phyloP scores from a whole-genome alignment of 2,329 filamentous ascomycete genomes.

The Thelonectria olida region DNA sequence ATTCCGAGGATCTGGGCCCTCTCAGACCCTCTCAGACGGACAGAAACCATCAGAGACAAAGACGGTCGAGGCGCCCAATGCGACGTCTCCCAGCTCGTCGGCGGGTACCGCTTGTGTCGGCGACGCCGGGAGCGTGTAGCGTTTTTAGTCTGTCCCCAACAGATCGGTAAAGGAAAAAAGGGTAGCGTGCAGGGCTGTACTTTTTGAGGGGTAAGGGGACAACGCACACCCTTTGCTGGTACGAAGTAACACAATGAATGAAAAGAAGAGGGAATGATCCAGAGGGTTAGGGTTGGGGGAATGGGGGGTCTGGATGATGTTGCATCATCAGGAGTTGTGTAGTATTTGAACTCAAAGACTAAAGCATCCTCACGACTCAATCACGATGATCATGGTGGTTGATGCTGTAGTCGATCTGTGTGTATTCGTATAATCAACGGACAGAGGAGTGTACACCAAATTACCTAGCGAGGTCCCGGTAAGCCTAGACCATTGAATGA shows the following conservation, averaged over 20 bases:
- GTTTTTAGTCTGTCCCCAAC: background rate
- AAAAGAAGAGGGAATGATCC: background rate
- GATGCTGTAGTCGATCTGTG: too few relatives aligned
- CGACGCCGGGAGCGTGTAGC: slow-evolving; percentile 17
- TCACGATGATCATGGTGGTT: background rate
- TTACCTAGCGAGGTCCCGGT: slow-evolving; percentile 48
- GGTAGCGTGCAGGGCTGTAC: background rate
- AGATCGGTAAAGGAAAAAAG: background rate
- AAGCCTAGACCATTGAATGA: slow-evolving; percentile 45
- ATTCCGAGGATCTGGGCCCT: slow-evolving; percentile 24
- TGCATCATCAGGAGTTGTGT: background rate
- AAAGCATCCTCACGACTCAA: too few relatives aligned
- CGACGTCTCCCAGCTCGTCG: background rate
- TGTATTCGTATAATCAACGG: too few relatives aligned
- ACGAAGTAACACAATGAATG: too few relatives aligned
- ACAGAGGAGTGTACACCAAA: too few relatives aligned
- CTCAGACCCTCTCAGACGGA: slow-evolving; percentile 9
- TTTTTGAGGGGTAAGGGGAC: background rate
- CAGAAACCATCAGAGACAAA: slow-evolving; percentile 1
- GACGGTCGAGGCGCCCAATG: slow-evolving; percentile 3
- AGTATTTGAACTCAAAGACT: too few relatives aligned
- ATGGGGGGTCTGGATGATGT: background rate
- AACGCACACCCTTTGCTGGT: too few relatives aligned
- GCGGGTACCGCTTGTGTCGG: slow-evolving; percentile 17
- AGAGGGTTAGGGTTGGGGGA: background rate